Base-by-base conservation (phyloP, 1,284 basidiomycete genomes). In the Psilocybe mexicana region DNA sequence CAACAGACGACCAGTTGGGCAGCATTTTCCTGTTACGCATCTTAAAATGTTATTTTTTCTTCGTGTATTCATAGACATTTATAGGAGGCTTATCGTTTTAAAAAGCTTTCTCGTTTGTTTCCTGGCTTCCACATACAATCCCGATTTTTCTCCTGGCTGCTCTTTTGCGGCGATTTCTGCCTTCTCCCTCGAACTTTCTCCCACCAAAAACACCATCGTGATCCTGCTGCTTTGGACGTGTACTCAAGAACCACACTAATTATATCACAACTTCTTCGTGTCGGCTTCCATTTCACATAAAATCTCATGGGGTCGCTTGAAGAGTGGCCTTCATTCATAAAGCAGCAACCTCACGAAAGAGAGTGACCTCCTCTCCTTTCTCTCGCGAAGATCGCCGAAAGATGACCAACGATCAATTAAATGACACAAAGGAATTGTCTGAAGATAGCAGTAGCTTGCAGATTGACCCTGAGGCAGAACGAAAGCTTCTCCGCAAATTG, bases 401-500 rank as follows among this genome's bases (percentile, higher is more conserved):
- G 38, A 40, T 40, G 38, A 11, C n/a, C 38, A n/a, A 48, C 28
- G 10, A 48, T 35, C 14, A 18, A 33, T 35, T 35, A 3, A 48
- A 26, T n/a, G 30, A 48, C n/a, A 8, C 55, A 18, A 56, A 56
- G 24, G 47, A 51, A 30, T 23, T 35, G 26, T 56, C 58, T 24
- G 40, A 12, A 25, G 60, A 63, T 49, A 53, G 48, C 18, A 2
- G 47, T 24, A 35, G 7, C 11, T 6, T 45, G n/a, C 52, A 54
- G 6, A 66, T 70, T 40, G 67, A 70, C 43, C 65, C 69, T 5
- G 58, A 65, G 7, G 75, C 71, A 28, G 76, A 78, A 59, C 69
- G 58, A 38, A 65, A 63, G 18, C 65, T 79, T 10, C 36, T 77
- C 28, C 63, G 72, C 45, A 78, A 78, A 60, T 53, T 78, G 51